These are phyloP conservation scores for Tuber brumale DNA, from an alignment of 495 filamentous ascomycete genomes.

Conservation along the genomic window DNA sequence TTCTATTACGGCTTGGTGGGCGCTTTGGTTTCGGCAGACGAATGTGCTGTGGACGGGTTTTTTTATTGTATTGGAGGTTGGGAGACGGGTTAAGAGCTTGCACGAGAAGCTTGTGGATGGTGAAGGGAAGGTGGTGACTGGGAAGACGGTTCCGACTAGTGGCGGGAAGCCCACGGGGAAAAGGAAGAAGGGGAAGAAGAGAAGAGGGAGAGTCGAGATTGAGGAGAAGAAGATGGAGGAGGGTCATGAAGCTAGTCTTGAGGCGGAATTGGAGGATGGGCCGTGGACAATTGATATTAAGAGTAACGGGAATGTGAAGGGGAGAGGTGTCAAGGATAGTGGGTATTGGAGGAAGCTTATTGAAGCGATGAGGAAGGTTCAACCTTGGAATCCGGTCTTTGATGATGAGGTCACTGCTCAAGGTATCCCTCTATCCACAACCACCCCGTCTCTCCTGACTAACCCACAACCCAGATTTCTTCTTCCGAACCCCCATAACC, in stretches of 20 bases:
- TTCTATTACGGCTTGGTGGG: constrained; percentile 39
- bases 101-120: constrained; percentile 26
- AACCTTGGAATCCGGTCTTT: constrained; percentile 33
- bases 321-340: constrained; percentile 7
- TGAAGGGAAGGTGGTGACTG: background rate
- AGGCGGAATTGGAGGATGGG: constrained; percentile 20
- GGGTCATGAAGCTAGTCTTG: background rate
- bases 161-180: constrained; percentile 13
- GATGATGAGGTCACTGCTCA: constrained; percentile 20
- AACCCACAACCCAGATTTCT: constrained; percentile 50
- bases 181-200: constrained; percentile 21
- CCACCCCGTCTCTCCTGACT: constrained; percentile 24
- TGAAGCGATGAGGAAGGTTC: constrained; percentile 19
- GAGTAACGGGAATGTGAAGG: constrained; percentile 11
- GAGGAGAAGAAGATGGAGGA: constrained; percentile 18
- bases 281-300: constrained; percentile 35
- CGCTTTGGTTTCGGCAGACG: constrained; percentile 78
- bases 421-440: constrained; percentile 10
- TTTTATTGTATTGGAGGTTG: constrained; percentile 66
- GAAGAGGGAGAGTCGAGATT: constrained; percentile 1
- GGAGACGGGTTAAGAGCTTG: constrained; percentile 48
- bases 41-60: constrained; percentile 97
- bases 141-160: background rate
- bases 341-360: constrained; percentile 17
- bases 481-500: constrained; percentile 48